Conservation (phyloP, 495 filamentous ascomycete genomes). For the Melanomma pulvis-pyrius region DNA sequence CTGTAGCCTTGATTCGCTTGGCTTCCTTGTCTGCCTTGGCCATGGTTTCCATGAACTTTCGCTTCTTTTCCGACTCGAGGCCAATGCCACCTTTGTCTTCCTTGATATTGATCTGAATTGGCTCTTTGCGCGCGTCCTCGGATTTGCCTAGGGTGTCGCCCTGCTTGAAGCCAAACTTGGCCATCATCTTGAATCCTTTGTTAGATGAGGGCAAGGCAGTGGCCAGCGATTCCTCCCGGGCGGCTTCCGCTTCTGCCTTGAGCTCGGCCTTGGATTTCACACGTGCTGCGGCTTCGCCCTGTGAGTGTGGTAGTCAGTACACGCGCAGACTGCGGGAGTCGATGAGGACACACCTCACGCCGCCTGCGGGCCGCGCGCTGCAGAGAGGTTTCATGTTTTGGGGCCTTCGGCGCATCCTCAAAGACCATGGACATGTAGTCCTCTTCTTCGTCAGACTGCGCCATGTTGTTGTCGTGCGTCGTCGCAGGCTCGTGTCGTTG, state of each 20-base stretch:
- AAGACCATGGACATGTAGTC: constrained; percentile 71
- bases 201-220: constrained; percentile 63
- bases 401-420: constrained; percentile 51
- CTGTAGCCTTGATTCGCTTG: constrained; percentile 68
- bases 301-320: background rate
- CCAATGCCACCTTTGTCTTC: constrained; percentile 86
- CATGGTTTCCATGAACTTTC: constrained; percentile 69
- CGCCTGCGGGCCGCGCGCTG: constrained; percentile 59
- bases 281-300: constrained; percentile 14
- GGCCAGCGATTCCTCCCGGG: constrained; percentile 73
- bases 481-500: background rate
- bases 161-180: constrained; percentile 85
- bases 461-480: constrained; percentile 20
- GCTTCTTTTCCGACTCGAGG: constrained; percentile 76
- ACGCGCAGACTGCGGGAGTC: background rate
- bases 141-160: constrained; percentile 70
- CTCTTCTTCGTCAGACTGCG: constrained; percentile 54
- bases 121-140: constrained; percentile 57
- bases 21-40: constrained; percentile 46
- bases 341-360: constrained; percentile 53
- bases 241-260: constrained; percentile 65
- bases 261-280: constrained; percentile 74
- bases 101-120: constrained; percentile 70
- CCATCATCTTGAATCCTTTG: constrained; percentile 95
- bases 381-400: constrained; percentile 58